Evolutionary conservation across 108 stramenopile genomes (phyloP).

Genomic region (Aureococcus anophagefferens): DNA sequence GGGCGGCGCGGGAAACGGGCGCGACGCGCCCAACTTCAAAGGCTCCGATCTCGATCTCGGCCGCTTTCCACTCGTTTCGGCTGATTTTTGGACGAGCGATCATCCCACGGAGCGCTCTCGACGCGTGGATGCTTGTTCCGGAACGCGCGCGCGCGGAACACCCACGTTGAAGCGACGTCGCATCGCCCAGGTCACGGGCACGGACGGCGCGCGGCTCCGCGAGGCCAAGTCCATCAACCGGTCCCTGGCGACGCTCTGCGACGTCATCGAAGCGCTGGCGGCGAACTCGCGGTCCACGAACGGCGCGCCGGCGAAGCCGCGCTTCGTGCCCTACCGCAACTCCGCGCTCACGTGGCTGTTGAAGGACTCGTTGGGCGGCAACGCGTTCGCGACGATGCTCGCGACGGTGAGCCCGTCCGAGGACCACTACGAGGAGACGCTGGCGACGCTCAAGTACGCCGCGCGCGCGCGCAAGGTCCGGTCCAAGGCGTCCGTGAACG

Average conservation of each 20-base stretch:
- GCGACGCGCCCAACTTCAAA: constrained; percentile 26
- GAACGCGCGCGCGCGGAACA: no score
- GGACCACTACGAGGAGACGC: constrained; percentile 25
- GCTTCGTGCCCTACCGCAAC: constrained; percentile 50
- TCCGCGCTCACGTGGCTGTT: constrained; percentile 48
- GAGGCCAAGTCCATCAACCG: constrained; percentile 35
- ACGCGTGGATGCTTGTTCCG: no score
- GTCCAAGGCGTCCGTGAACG: constrained; percentile 9
- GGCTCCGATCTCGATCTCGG: no score
- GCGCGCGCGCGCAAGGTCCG: constrained; percentile 19
- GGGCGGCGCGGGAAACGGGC: constrained; percentile 13
- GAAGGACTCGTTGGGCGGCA: constrained; percentile 33
- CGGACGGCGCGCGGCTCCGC: constrained; percentile 18
- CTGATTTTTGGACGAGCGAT: no score
- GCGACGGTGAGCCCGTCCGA: constrained; percentile 17
- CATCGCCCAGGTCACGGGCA: no score
- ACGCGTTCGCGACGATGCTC: constrained; percentile 33
- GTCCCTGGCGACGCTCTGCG: constrained; percentile 17
- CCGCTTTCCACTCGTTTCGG: no score
- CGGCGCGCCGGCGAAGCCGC: neutral
- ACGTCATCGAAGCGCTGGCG: constrained; percentile 26
- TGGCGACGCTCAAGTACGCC: constrained; percentile 30
- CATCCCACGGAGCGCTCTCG: no score
- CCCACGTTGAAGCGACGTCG: no score
- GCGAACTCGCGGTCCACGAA: neutral